Conservation (phyloP, 169 alveolate genomes). For the Eimeria tenella region DNA sequence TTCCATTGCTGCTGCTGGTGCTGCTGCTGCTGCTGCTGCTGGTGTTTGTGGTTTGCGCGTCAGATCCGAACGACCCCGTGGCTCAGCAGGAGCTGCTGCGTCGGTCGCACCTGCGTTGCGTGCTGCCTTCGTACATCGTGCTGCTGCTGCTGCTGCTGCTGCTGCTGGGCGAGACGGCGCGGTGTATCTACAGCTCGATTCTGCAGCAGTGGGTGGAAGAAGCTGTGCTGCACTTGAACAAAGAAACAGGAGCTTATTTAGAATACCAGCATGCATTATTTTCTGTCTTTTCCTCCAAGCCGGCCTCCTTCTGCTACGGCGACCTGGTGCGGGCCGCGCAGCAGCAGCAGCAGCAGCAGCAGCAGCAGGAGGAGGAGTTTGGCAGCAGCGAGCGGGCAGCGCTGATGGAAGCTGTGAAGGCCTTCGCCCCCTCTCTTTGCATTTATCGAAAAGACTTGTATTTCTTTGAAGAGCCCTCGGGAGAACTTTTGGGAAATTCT, state of each 20-base stretch:
- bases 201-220: constrained; percentile 74
- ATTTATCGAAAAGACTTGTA: constrained; percentile 23
- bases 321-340: background rate
- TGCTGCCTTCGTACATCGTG: constrained; percentile 28
- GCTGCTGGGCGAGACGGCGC: constrained; percentile 17
- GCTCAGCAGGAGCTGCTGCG: constrained; percentile 45
- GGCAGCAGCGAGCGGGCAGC: background rate
- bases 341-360: background rate
- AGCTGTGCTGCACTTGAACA: constrained; percentile 26
- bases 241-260: background rate
- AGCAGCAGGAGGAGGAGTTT: background rate
- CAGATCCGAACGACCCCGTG: constrained; percentile 45
- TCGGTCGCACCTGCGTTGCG: constrained; percentile 15
- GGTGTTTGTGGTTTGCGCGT: background rate
- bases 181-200: background rate
- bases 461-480: constrained; percentile 46
- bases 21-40: background rate
- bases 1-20: no score
- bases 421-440: constrained; percentile 47
- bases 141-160: background rate
- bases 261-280: background rate
- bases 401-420: background rate
- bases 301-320: background rate
- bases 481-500: background rate
- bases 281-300: background rate